These are phyloP conservation scores for Aspergillus diversus DNA, from an alignment of 495 filamentous ascomycete species.

Conservation along the genomic window DNA sequence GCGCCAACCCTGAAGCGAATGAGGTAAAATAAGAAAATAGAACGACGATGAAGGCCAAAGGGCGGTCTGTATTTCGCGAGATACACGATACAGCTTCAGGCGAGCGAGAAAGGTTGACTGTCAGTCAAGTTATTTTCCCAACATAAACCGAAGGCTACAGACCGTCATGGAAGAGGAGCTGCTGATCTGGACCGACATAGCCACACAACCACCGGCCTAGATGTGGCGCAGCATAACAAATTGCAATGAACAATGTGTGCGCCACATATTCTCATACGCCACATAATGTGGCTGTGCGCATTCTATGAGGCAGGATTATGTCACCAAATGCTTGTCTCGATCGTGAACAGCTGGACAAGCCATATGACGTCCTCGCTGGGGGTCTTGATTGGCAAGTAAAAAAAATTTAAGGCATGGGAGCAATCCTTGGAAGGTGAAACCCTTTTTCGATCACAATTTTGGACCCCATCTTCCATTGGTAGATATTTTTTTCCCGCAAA, in stretches of 20 bases:
- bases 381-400: constrained; percentile 5
- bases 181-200: constrained; percentile 11
- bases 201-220: constrained; percentile 8
- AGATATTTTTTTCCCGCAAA: neutral
- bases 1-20: constrained; percentile 35
- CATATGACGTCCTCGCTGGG: constrained; percentile 15
- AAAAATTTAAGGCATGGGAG: constrained; percentile 1
- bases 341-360: constrained; percentile 6
- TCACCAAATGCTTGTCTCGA: constrained; percentile 9
- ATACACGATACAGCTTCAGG: neutral
- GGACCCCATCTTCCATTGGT: neutral
- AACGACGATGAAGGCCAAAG: constrained; percentile 2
- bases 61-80: constrained; percentile 3
- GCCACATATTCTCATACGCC: constrained; percentile 4
- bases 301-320: constrained; percentile 11
- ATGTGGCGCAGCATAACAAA: constrained; percentile 17
- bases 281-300: constrained; percentile 17
- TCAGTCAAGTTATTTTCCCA: neutral
- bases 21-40: neutral
- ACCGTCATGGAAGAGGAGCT: constrained; percentile 14
- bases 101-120: neutral
- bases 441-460: neutral
- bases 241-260: constrained; percentile 3
- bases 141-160: constrained; percentile 13
- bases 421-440: neutral